Base-by-base conservation (phyloP, 2,329 filamentous ascomycete species). In the Byssoonygena ceratinophila region DNA sequence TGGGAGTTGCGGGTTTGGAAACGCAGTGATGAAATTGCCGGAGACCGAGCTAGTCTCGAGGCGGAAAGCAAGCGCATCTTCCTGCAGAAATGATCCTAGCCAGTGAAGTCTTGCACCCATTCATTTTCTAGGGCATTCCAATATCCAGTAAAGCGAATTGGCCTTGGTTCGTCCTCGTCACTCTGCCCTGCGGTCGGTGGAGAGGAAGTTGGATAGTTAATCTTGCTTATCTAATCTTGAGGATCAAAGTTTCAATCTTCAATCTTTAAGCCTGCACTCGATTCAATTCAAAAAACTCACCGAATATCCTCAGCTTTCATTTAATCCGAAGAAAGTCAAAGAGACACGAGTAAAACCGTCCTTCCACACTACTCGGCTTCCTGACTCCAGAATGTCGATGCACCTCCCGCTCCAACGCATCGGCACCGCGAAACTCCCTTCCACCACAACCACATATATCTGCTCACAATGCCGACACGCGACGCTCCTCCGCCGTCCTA, bases 401-500 rank as follows among this genome's bases (percentile, higher is more conserved):
- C 62, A 64, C 57, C 60, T 60, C 43, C 59, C 66, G 46, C 60
- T 69, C 57, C 68, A 66, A 61, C 67, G 65, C 59, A 62, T 51
- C 25, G 48, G 51, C 43, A 52, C 48, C 39, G 27, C 53, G 32
- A 45, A 46, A 52, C 43, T 54, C 51, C 25, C 54, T 31, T 46
- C 51, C 20, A 46, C 58, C 37, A 32, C 51, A 32, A 53, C 58
- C 22, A 71, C 70, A 46, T 73, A 69, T 61, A 64, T 72, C 60
- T 73, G 68, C 69, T 71, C 70, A 46, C 85, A 90, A 73, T 76
- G 82, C 66, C 84, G 89, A 55, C 81, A 88, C 66, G 92, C 92
- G 49, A 89, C 86, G 22, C 85, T 95, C 58, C 80, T 97, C 65
- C 79, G 79, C 57, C 87, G 92, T 14, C 89, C 89, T n/a, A 85